Percentiles rank a stretch among this genome's conserved stretches.
phyloP scores from a whole-genome alignment of 371 early-diverging fungal genomes.

The Actinomortierella ambigua region DNA sequence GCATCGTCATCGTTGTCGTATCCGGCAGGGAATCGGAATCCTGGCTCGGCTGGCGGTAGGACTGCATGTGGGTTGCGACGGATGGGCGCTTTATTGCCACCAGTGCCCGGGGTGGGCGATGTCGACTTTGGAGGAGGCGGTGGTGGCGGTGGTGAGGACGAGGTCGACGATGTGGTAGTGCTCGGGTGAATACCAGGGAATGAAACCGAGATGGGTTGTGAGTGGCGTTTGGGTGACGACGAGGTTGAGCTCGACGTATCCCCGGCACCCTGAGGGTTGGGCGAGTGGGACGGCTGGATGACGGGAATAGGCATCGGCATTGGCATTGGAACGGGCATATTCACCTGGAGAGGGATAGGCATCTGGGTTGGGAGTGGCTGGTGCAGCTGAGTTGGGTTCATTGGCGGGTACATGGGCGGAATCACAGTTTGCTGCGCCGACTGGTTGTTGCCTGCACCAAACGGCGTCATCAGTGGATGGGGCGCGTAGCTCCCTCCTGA shows the following conservation, averaged over 20 bases:
- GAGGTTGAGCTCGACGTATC: neutral
- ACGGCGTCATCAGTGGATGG: conserved; percentile 36
- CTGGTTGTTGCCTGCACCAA: too few relatives aligned
- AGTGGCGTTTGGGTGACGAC: conserved; percentile 16
- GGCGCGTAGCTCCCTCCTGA: conserved; percentile 24
- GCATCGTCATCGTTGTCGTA: neutral
- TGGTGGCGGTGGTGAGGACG: conserved; percentile 1
- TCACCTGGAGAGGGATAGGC: conserved; percentile 17
- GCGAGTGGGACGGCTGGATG: conserved; percentile 23
- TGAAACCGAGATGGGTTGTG: conserved; percentile 39
- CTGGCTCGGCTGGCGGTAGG: conserved; percentile 21
- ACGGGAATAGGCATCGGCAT: conserved; percentile 21
- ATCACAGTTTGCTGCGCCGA: too few relatives aligned
- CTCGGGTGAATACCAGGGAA: conserved; percentile 18
- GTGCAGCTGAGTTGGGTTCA: conserved; percentile 14
- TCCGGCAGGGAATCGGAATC: conserved; percentile 16
- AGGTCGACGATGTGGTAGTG: conserved; percentile 1
- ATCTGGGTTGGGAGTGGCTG: conserved; percentile 17
- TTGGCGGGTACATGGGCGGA: conserved; percentile 22
- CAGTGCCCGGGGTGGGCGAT: too few relatives aligned
- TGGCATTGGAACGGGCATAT: conserved; percentile 7
- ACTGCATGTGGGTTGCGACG: conserved; percentile 27
- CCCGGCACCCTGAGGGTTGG: conserved; percentile 1
- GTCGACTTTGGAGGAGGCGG: conserved; percentile 1
- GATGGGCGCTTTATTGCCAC: too few relatives aligned